Evolutionary conservation across 1,139 yeast genomes (phyloP), one percentile per base, ranked within the genome.

Genomic region (Blastobotrys apis): DNA sequence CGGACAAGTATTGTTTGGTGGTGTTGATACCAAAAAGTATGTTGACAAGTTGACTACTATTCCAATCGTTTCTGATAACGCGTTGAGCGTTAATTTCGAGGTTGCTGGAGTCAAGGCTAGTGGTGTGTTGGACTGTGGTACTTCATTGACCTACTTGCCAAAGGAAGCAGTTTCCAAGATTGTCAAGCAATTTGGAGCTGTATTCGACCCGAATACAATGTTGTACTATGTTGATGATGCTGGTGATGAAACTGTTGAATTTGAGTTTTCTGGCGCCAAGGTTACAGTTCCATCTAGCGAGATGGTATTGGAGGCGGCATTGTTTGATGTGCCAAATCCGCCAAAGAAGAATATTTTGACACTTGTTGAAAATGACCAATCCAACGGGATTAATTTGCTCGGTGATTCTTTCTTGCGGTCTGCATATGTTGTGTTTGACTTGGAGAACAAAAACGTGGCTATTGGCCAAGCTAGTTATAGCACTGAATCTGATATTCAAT

Each of bases 391-490:
- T 48, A 51, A 51, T 38, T 67, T 78, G 13, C 60, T 86, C 12
- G 96, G 96, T 37, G 95, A 85, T 62, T 75, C 81, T 26, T 80
- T 86, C 65, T 66, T 88, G 56, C 73, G 86, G 49, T 71, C 77
- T 43, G 88, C 85, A 6, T 87, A 87, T 60, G 77, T 81, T 44
- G 95, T 86, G 35, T 86, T 76, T 56, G 88, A 87, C 62, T 67
- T 84, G 48, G 90, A 82, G 27, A 75, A 74, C 53, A 62, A 65
- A 40, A 76, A 78, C 58, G 69, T 85, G 25, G 79, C 81, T 1
- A 51, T 87, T 45, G 95, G 90, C 2, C 84, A 75, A 55, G 84
- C 79, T 5, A 66, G 65, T 32, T 64, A 53, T 44, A 55, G 57
- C 31, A 36, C 47, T 13, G 43, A 44, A 12, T 47, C 55, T 20